Conservation (phyloP, 768 basidiomycete species). For the Hericium coralloides region DNA sequence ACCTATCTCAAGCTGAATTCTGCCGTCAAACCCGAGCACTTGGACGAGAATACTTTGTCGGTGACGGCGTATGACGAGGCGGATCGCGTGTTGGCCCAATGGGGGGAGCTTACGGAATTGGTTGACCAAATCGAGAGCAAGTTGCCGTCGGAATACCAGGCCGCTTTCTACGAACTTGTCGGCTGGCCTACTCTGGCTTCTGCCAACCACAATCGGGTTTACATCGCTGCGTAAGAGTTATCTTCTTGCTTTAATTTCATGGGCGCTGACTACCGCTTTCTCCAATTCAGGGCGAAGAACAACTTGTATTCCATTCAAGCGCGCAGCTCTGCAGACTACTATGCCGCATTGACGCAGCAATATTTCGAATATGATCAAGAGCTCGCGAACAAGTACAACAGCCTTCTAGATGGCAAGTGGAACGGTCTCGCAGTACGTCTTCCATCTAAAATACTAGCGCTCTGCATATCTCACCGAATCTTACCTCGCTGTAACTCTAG, state of each 20-base stretch:
- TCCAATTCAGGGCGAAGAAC: background rate
- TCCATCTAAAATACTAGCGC: too few relatives aligned
- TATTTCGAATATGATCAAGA: background rate
- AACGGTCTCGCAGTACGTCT: background rate
- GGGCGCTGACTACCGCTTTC: too few relatives aligned
- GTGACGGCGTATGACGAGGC: background rate
- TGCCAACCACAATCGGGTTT: background rate
- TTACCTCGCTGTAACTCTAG: background rate
- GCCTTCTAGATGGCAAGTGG: background rate
- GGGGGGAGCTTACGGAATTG: background rate
- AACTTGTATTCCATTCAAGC: background rate
- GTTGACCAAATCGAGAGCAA: background rate
- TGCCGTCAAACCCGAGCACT: background rate
- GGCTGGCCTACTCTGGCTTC: background rate
- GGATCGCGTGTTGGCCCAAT: background rate
- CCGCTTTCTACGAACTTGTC: background rate
- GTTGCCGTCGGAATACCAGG: background rate
- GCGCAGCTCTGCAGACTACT: background rate
- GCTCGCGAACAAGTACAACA: background rate
- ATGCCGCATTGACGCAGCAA: background rate
- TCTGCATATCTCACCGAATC: too few relatives aligned
- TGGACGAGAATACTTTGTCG: background rate
- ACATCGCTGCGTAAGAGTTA: background rate
- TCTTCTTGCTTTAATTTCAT: too few relatives aligned
- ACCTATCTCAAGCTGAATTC: background rate